Base-by-base conservation (phyloP, 139 green algal genomes). In the Monoraphidium neglectum region DNA sequence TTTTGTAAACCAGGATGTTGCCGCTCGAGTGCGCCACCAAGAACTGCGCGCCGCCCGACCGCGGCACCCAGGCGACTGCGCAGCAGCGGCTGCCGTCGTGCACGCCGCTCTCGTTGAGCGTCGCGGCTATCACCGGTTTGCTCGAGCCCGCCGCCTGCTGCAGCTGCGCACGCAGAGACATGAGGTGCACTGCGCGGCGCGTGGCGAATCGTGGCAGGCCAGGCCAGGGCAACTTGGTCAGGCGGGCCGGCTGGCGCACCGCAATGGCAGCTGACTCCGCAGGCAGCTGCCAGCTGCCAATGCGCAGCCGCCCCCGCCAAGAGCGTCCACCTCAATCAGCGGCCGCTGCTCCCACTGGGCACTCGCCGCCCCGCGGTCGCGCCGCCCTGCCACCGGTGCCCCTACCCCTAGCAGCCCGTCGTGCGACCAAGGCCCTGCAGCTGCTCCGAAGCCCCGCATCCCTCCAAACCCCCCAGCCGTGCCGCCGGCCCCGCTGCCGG, bases 1-100 rank as follows among this genome's bases (percentile, higher is more conserved):
- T 94, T 26, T 90, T 86, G 72, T 93, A 93, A n/a, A 92, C 35
- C 62, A 89, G 83, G 16, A 97, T 82, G 43, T 37, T 79, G 4
- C 92, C 92, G 46, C 82, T 88, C 40, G 60, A 59, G 68, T 90
- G 90, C 21, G 76, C 86, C 2, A 78, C 87, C 16, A 89, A 68
- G 74, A 96, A 96, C 0, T 78, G 60, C 0, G 65, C 57, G 12
- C 76, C 83, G 2, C 86, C 71, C 16, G 53, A 77, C 33, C 72
- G 73, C 0, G 88, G 84, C 30, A 92, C 43, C 90, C 92, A 97
- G 2, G 68, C 68, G 21, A 94, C 87, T 0, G 75, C 77, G 3
- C 79, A 84, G 60, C 74, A 87, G 21, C 82, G 70, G 0, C 33
- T 77, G 24, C 57, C 35, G 30, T 91, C 85, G 18, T 63, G 70